Conservation (phyloP, 805 yeast species). For the Tanozyma kutaoensis region DNA sequence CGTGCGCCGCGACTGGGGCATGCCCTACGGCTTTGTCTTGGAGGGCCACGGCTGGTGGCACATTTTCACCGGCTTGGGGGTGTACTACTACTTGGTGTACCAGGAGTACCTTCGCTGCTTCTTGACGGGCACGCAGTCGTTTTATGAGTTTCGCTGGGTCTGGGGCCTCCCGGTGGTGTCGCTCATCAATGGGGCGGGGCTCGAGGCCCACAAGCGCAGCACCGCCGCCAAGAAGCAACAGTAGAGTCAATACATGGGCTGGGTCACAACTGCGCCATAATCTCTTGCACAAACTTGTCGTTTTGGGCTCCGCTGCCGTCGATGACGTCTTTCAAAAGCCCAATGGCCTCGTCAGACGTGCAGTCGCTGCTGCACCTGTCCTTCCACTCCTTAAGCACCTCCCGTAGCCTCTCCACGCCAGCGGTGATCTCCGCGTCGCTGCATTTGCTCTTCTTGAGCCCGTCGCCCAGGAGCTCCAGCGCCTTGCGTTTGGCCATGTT, state of each 20-base stretch:
- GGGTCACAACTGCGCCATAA: too few relatives aligned
- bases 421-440: conserved; percentile 33
- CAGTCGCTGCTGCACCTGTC: too few relatives aligned
- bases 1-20: conserved; percentile 52
- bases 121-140: conserved; percentile 41
- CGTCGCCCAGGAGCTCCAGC: conserved; percentile 37
- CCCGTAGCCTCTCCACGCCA: conserved; percentile 40
- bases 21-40: conserved; percentile 74
- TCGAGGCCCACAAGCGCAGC: too few relatives aligned
- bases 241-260: too few relatives aligned
- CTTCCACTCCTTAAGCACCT: conserved; percentile 44
- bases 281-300: too few relatives aligned
- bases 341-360: too few relatives aligned
- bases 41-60: conserved; percentile 99
- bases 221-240: too few relatives aligned
- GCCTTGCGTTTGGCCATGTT: conserved; percentile 95
- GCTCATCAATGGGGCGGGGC: too few relatives aligned
- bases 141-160: conserved; percentile 45
- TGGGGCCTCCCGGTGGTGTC: too few relatives aligned
- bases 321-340: too few relatives aligned
- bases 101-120: conserved; percentile 63
- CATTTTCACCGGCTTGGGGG: conserved; percentile 72
- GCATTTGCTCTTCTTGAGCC: conserved; percentile 35
- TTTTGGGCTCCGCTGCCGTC: too few relatives aligned
- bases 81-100: conserved; percentile 72